phyloP scores from a whole-genome alignment of 2,329 filamentous ascomycete species.

The Emergomyces pasteurianus region DNA sequence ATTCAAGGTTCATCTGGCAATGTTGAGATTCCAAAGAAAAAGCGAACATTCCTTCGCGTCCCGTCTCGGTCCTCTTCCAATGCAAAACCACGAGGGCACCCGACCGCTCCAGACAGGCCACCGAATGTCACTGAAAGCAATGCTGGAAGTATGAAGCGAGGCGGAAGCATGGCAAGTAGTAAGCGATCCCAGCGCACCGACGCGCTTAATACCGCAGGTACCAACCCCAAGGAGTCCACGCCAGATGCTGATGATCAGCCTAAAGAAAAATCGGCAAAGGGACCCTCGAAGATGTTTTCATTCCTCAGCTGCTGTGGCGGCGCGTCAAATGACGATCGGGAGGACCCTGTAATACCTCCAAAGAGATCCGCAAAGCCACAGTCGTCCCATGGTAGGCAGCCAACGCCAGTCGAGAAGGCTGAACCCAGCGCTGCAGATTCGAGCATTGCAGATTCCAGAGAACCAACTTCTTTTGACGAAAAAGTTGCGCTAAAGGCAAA shows the following conservation, averaged over 20 bases:
- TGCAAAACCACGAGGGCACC: constrained; percentile 22
- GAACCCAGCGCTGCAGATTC: constrained; percentile 27
- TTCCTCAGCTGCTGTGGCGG: constrained; percentile 40
- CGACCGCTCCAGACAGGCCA: constrained; percentile 23
- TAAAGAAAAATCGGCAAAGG: constrained; percentile 31
- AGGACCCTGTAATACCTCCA: constrained; percentile 32
- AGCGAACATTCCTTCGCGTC: constrained; percentile 25
- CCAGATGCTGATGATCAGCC: constrained; percentile 21
- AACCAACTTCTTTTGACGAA: constrained; percentile 27
- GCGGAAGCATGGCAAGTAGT: constrained; percentile 56
- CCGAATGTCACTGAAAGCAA: constrained; percentile 38
- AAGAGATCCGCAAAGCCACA: constrained; percentile 34
- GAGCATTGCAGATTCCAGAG: constrained; percentile 29
- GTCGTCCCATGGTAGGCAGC: constrained; percentile 24
- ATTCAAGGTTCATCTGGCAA: constrained; percentile 7
- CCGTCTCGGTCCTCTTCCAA: constrained; percentile 29
- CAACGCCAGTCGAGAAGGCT: constrained; percentile 27
- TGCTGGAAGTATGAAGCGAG: constrained; percentile 31
- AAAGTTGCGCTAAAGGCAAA: constrained; percentile 24
- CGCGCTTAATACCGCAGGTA: constrained; percentile 19
- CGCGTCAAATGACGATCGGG: constrained; percentile 32
- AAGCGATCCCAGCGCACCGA: constrained; percentile 28
- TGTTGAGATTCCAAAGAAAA: constrained; percentile 23
- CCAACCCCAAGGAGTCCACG: constrained; percentile 20
- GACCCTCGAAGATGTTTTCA: constrained; percentile 30